phyloP scores from a whole-genome alignment of 2,329 filamentous ascomycete species.

The Alternaria sp. region DNA sequence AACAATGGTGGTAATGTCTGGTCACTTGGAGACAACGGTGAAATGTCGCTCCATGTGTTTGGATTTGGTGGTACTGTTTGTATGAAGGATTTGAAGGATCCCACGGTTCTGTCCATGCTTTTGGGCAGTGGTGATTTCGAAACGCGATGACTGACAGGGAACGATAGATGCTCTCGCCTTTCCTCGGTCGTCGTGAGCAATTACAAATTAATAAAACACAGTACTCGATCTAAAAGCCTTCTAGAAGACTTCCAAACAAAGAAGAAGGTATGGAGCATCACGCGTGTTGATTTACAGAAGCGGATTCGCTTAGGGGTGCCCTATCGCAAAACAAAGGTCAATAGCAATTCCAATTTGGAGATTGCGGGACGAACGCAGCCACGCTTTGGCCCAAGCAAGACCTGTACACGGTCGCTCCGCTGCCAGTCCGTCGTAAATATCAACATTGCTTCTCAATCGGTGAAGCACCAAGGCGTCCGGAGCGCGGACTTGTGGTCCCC shows the following conservation, averaged over 20 bases:
- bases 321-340: conserved; percentile 38
- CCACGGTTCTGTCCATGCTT: conserved; percentile 47
- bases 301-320: conserved; percentile 22
- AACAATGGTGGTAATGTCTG: conserved; percentile 7
- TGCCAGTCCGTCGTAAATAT: background rate
- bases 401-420: background rate
- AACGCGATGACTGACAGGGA: conserved; percentile 33
- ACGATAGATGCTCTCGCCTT: conserved; percentile 32
- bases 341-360: conserved; percentile 7
- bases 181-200: conserved; percentile 32
- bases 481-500: background rate
- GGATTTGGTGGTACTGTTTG: conserved; percentile 32
- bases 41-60: conserved; percentile 26
- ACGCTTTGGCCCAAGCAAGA: background rate
- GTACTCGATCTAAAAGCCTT: conserved; percentile 23
- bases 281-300: conserved; percentile 34
- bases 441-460: background rate
- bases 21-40: conserved; percentile 19
- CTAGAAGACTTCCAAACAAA: conserved; percentile 46
- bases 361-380: conserved; percentile 9
- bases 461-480: background rate
- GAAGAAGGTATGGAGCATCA: conserved; percentile 19
- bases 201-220: conserved; percentile 13
- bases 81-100: conserved; percentile 45
- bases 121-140: conserved; percentile 37